Conservation (phyloP, 192 early-diverging fungal genomes). For the Oehlia diaphana region DNA sequence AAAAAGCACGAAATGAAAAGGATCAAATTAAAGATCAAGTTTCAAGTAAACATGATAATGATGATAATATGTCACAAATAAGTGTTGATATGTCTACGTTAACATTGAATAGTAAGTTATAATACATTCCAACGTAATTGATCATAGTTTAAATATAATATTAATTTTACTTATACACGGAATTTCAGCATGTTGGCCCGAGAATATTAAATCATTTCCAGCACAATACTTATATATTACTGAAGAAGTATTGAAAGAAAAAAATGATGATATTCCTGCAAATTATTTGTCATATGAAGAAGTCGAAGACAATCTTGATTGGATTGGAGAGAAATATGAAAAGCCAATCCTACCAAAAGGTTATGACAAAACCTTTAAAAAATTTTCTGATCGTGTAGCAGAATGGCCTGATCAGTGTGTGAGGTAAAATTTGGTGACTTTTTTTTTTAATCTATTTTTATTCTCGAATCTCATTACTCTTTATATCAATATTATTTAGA, state of each 20-base stretch:
- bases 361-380: conserved; percentile 78
- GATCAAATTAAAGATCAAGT: not conserved
- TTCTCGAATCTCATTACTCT: too few relatives aligned
- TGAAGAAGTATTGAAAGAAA: conserved; percentile 52
- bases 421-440: conserved; percentile 38
- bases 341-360: conserved; percentile 66
- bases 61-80: not conserved
- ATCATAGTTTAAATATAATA: not conserved
- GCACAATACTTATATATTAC: conserved; percentile 55
- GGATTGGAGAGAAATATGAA: conserved; percentile 86
- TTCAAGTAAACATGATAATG: not conserved
- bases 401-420: conserved; percentile 83
- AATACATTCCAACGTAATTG: not conserved
- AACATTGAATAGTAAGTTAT: not conserved
- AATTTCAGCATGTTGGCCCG: conserved; percentile 36
- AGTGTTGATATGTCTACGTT: not conserved
- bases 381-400: conserved; percentile 70
- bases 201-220: conserved; percentile 37
- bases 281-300: conserved; percentile 49
- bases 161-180: not conserved
- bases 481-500: conserved; percentile 23
- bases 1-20: not conserved
- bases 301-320: conserved; percentile 40
- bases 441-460: not conserved
- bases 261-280: conserved; percentile 37